Conservation (phyloP, 805 yeast species). For the Hanseniaspora jakobsenii region DNA sequence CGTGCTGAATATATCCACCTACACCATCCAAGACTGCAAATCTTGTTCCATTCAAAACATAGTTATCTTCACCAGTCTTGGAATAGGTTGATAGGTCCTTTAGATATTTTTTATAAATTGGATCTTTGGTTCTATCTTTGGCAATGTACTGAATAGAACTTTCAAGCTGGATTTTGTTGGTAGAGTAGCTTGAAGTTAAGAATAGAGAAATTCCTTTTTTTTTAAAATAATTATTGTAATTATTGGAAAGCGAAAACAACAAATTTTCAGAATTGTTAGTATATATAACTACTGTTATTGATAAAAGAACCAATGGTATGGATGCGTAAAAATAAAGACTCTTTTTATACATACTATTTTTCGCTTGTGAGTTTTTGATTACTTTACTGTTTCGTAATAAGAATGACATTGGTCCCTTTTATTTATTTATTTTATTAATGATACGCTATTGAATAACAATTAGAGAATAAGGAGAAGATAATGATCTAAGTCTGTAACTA, state of each 20-base stretch:
- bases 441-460: too few relatives aligned
- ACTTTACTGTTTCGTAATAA: too few relatives aligned
- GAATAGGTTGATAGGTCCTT: conserved; percentile 29
- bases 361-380: conserved; percentile 56
- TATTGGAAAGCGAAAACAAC: too few relatives aligned
- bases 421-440: too few relatives aligned
- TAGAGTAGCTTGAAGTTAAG: conserved; percentile 23
- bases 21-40: conserved; percentile 91
- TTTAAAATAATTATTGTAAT: not conserved
- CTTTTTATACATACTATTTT: conserved; percentile 7
- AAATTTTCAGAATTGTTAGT: conserved; percentile 10
- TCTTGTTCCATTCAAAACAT: conserved; percentile 37
- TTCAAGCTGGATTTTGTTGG: conserved; percentile 33
- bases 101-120: conserved; percentile 28
- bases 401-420: too few relatives aligned
- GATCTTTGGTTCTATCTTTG: conserved; percentile 47
- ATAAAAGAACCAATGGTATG: not conserved
- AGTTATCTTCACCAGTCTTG: conserved; percentile 70
- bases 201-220: not conserved
- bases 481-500: too few relatives aligned
- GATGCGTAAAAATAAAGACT: not conserved
- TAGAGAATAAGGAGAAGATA: too few relatives aligned
- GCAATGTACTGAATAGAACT: conserved; percentile 61
- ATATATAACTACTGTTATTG: conserved; percentile 1
- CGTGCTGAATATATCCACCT: conserved; percentile 93